Evolutionary conservation across 352 stramenopile species (phyloP).

Genomic region (Pythium aristosporum): DNA sequence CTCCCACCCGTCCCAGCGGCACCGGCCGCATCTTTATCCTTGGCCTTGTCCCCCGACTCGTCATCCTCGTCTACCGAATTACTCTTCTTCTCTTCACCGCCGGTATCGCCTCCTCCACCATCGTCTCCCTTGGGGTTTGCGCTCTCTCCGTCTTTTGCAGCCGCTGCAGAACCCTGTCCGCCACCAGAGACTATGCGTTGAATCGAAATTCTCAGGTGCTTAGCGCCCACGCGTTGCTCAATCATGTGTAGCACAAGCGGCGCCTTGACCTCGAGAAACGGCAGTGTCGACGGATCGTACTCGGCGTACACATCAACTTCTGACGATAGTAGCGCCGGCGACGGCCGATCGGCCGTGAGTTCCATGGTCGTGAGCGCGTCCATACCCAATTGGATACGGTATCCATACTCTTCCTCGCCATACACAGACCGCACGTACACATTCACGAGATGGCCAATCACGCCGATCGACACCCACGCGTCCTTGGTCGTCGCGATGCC

Average conservation of each 20-base stretch:
- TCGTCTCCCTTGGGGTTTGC: conserved; percentile 25
- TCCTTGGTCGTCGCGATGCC: conserved; percentile 85
- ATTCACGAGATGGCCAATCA: conserved; percentile 82
- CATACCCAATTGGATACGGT: conserved; percentile 84
- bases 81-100: conserved; percentile 37
- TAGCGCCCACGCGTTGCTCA: conserved; percentile 73
- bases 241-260: conserved; percentile 88
- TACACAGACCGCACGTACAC: conserved; percentile 79
- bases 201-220: conserved; percentile 73
- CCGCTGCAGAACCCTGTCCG: neutral
- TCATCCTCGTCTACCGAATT: conserved; percentile 32
- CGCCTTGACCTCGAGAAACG: conserved; percentile 80
- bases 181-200: conserved; percentile 71
- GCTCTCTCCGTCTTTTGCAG: conserved; percentile 29
- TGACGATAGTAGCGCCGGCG: conserved; percentile 59
- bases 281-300: conserved; percentile 69
- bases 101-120: conserved; percentile 28
- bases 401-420: conserved; percentile 83
- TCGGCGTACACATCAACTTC: conserved; percentile 86
- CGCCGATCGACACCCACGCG: conserved; percentile 79
- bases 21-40: conserved; percentile 15
- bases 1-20: conserved; percentile 11
- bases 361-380: conserved; percentile 86
- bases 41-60: conserved; percentile 26
- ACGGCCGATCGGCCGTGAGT: conserved; percentile 62